These are phyloP conservation scores for Ceratopteris richardii DNA, from an alignment of 75 land plant genomes.

Conservation along the genomic window DNA sequence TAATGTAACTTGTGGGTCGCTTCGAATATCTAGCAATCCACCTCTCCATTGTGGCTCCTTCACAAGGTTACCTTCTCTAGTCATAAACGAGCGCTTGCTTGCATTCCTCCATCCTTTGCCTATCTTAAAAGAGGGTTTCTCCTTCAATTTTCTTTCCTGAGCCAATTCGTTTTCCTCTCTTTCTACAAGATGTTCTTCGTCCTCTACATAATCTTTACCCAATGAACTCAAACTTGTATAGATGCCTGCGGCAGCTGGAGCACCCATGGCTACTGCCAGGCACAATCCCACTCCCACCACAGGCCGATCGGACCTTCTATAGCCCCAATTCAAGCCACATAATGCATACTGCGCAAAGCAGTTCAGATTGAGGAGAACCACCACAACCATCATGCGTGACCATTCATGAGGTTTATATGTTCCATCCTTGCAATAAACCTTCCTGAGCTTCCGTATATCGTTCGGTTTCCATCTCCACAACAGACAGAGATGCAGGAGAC, in stretches of 20 bases:
- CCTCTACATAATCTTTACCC: conserved; percentile 45
- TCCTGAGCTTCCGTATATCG: conserved; percentile 43
- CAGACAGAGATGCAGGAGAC: conserved; percentile 55
- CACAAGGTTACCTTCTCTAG: conserved; percentile 29
- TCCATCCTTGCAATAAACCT: conserved; percentile 66
- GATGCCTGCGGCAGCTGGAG: conserved; percentile 55
- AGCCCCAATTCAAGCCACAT: conserved; percentile 88
- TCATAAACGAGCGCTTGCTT: conserved; percentile 39
- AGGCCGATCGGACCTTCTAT: conserved; percentile 53
- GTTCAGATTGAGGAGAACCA: conserved; percentile 61
- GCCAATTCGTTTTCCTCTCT: neutral
- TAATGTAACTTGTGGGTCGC: conserved; percentile 33
- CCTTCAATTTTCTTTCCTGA: conserved; percentile 1
- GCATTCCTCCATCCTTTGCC: neutral
- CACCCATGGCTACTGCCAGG: conserved; percentile 46
- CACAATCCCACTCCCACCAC: conserved; percentile 51
- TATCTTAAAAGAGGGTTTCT: conserved; percentile 15
- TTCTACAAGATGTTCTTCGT: conserved; percentile 22
- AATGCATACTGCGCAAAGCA: conserved; percentile 72
- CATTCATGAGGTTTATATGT: conserved; percentile 62
- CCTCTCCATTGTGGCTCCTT: conserved; percentile 64
- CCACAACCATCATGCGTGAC: conserved; percentile 66
- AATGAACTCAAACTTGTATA: conserved; percentile 59
- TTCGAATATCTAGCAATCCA: conserved; percentile 53
- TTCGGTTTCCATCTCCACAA: conserved; percentile 51